Evolutionary conservation across 192 early-diverging fungal species (phyloP).

Genomic region (Bifiguratus adelaidae): DNA sequence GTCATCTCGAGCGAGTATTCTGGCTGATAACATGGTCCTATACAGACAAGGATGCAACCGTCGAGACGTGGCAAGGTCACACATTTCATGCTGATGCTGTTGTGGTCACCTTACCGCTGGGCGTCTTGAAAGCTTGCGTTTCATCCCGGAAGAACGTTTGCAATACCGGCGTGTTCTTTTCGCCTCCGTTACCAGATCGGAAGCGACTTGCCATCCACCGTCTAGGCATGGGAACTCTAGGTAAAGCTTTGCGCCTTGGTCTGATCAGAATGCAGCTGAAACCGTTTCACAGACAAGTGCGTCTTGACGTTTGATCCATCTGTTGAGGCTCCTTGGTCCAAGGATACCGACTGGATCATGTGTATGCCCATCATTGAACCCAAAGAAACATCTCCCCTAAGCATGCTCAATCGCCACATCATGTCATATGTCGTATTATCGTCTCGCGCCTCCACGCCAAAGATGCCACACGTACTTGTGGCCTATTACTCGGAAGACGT

Average conservation of each 20-base stretch:
- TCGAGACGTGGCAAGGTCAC: too few relatives aligned
- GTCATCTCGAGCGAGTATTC: too few relatives aligned
- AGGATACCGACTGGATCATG: neutral
- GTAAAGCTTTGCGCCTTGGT: slow-evolving; percentile 22
- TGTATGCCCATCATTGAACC: neutral
- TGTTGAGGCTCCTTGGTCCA: neutral
- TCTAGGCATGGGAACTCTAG: slow-evolving; percentile 27
- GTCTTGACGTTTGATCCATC: neutral
- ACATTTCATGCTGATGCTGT: slow-evolving; percentile 17
- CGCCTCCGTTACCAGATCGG: slow-evolving; percentile 12
- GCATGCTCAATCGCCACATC: neutral
- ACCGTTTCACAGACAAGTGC: neutral
- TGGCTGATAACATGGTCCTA: too few relatives aligned
- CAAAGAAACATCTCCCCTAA: neutral
- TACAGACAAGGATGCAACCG: too few relatives aligned
- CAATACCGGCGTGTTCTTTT: slow-evolving; percentile 10
- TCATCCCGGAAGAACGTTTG: neutral
- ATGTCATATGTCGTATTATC: too few relatives aligned
- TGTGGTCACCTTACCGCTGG: slow-evolving; percentile 25
- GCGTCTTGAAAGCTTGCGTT: slow-evolving; percentile 29
- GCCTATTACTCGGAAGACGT: slow-evolving; percentile 5
- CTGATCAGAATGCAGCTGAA: neutral
- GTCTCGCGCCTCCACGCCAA: too few relatives aligned
- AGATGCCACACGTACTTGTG: too few relatives aligned
- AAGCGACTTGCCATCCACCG: slow-evolving; percentile 18